Evolutionary conservation across 495 filamentous ascomycete species (phyloP), one percentile per base, ranked within the genome.

Genomic region (Polyplosphaeria fusca): DNA sequence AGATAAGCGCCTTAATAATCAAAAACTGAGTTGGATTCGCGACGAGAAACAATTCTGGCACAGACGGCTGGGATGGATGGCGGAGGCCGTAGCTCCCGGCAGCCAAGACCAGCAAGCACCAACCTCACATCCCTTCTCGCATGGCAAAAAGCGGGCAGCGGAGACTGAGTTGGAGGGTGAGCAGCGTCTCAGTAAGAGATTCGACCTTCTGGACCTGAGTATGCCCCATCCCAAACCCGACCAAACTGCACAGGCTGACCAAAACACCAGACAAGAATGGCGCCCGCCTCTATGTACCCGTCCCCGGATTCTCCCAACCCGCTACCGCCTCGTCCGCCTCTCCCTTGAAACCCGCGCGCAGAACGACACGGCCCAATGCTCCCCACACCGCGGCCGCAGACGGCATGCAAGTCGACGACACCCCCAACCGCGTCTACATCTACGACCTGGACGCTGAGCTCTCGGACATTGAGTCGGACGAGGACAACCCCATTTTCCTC

Each of bases 401-500:
- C 61, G 58, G 70, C 30, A 95, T 98, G 93, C 79, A 88, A 46
- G 71, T 97, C 47, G 93, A 98, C 73, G 85, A 96, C 69, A 86
- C 91, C 16, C 85, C 86, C 60, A 75, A 92, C 70, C 89, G 84
- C 52, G 81, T 95, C 47, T 98, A 91, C 76, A 90, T 98, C 67
- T 81, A 91, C 75, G 82, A 93, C 68, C 75, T 98, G 22, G 93
- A 95, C 61, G 87, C 81, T 48, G 92, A 98, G 73, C 79, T 96
- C 37, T 83, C 82, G 0, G 86, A 87, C 5, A 66, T 74, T 22
- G 80, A 84, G 19, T 62, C 39, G 70, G 67, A 76, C 14, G 61
- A 71, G 4, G 72, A 72, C 41, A 77, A 73, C 47, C 73, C 94
- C 12, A 73, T 90, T 51, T 89, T 96, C 70, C 74, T 93, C 0